Percentiles rank a stretch among this genome's conserved stretches.
Conservation (phyloP, 208 protist species). For the Acanthamoeba sp. region DNA sequence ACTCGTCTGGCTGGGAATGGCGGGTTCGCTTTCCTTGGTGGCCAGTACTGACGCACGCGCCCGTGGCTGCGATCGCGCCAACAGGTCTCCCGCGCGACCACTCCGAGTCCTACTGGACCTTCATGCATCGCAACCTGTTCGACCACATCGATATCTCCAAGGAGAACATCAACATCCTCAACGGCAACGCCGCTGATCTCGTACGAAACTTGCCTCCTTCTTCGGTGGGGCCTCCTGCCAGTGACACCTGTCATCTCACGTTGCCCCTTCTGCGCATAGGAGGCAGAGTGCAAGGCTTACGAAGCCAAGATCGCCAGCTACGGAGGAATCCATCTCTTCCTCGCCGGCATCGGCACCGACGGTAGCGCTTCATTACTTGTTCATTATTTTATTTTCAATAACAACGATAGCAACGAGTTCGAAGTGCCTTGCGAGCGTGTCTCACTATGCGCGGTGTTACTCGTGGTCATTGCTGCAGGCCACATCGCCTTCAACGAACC, state of each 20-base stretch:
- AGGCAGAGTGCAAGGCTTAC: slow-evolving; percentile 94
- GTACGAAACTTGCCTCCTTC: background rate
- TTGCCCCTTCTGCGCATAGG: background rate
- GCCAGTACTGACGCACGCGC: no score
- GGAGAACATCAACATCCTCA: slow-evolving; percentile 94
- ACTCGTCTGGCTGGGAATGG: slow-evolving; percentile 69
- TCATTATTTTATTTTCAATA: background rate
- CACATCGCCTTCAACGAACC: slow-evolving; percentile 97
- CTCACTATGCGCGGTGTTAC: no score
- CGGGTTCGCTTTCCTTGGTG: background rate
- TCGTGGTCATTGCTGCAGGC: slow-evolving; percentile 94
- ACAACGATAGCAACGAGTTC: no score
- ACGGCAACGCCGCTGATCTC: slow-evolving; percentile 94
- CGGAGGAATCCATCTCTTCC: slow-evolving; percentile 96
- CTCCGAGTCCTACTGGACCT: slow-evolving; percentile 96
- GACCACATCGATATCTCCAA: slow-evolving; percentile 94
- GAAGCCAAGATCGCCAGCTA: slow-evolving; percentile 93
- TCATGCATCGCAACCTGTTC: slow-evolving; percentile 97
- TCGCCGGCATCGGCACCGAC: slow-evolving; percentile 90
- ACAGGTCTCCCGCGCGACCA: slow-evolving; percentile 89
- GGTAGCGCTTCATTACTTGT: background rate
- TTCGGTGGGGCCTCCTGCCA: no score
- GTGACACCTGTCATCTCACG: no score
- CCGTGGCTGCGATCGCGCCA: background rate
- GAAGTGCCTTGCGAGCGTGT: no score